Evolutionary conservation across 768 basidiomycete species (phyloP).

Genomic region (Pholiota conissans): DNA sequence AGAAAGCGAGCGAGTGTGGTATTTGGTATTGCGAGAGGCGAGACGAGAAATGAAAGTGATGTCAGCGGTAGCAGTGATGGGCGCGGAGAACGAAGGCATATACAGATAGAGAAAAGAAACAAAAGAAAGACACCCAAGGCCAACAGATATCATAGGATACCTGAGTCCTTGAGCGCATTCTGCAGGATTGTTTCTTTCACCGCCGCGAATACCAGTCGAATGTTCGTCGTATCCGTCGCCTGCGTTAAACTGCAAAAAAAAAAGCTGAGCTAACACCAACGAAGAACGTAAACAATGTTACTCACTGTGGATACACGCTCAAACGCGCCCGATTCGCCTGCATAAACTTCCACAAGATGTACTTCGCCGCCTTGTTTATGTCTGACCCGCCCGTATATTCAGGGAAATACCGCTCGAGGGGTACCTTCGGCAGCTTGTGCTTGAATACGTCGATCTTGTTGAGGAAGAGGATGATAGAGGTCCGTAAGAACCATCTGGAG

Average conservation of each 20-base stretch:
- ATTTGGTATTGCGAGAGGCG: no score
- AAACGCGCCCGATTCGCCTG: slow-evolving; percentile 67
- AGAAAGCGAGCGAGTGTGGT: no score
- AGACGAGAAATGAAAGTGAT: no score
- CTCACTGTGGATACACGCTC: slow-evolving; percentile 90
- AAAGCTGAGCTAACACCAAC: slow-evolving; percentile 20
- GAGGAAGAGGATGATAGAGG: slow-evolving; percentile 88
- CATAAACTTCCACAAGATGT: slow-evolving; percentile 94
- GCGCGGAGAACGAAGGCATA: background rate
- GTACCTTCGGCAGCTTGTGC: slow-evolving; percentile 77
- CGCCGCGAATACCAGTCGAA: slow-evolving; percentile 79
- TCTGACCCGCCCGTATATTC: slow-evolving; percentile 89
- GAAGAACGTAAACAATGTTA: slow-evolving; percentile 13
- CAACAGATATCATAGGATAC: slow-evolving; percentile 56
- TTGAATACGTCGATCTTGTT: slow-evolving; percentile 96
- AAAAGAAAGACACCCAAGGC: no score
- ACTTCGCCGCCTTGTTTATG: slow-evolving; percentile 93
- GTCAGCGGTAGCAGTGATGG: background rate
- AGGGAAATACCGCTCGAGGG: slow-evolving; percentile 78
- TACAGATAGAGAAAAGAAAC: background rate
- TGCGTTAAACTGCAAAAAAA: slow-evolving; percentile 65
- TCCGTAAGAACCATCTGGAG: slow-evolving; percentile 90
- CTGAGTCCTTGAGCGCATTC: slow-evolving; percentile 83
- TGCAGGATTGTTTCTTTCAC: slow-evolving; percentile 94
- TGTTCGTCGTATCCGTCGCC: slow-evolving; percentile 87